These are phyloP conservation scores for Cymbopogon citratus DNA, from an alignment of 176 grass and related monocot genomes.

Conservation along the genomic window DNA sequence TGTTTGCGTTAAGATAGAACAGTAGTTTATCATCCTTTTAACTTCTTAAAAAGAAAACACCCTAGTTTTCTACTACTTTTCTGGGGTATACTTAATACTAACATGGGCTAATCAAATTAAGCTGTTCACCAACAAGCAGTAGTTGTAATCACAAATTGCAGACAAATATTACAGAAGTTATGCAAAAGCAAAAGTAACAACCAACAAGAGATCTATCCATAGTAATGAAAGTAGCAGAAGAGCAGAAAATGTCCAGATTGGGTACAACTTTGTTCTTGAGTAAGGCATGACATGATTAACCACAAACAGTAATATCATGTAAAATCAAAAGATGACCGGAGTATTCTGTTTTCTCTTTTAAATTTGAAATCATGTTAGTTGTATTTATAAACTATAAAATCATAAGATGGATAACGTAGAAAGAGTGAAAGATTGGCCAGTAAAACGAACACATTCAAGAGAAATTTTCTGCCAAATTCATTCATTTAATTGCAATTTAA, in stretches of 20 bases:
- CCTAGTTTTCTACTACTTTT: not conserved
- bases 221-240: not conserved
- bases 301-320: not conserved
- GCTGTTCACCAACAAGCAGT: not conserved
- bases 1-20: not conserved
- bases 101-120: not conserved
- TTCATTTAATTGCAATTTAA: not conserved
- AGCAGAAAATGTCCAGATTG: not conserved
- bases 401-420: not conserved
- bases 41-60: not conserved
- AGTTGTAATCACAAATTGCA: not conserved
- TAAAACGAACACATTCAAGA: not conserved
- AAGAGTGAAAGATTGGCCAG: not conserved
- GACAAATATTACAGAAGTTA: not conserved
- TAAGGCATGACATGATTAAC: not conserved
- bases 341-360: not conserved
- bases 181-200: not conserved
- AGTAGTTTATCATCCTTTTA: not conserved
- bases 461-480: not conserved
- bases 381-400: not conserved
- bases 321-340: not conserved
- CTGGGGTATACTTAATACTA: not conserved
- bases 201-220: not conserved
- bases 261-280: not conserved
- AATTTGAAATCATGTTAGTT: constrained; percentile 3